Percentiles rank a stretch among this genome's conserved stretches.
Conservation (phyloP, 2,329 filamentous ascomycete species). For the Fusarium piperis region DNA sequence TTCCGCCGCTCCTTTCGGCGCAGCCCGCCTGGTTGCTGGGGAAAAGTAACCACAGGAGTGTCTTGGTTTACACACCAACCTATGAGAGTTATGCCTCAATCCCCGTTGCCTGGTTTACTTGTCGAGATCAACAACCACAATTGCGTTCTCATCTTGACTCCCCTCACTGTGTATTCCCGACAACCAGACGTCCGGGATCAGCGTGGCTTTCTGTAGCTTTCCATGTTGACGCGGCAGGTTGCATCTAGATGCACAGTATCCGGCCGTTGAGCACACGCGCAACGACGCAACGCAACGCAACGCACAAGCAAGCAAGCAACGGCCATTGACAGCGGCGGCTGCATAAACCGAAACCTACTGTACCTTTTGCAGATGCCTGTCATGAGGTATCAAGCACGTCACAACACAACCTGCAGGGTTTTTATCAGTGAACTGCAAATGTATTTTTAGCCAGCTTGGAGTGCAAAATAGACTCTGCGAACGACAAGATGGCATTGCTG, state of each 20-base stretch:
- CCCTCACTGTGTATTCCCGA: background rate
- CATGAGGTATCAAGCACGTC: constrained; percentile 11
- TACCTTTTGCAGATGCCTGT: constrained; percentile 3
- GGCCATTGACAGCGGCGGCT: background rate
- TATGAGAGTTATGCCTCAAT: constrained; percentile 2
- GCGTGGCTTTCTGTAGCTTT: constrained; percentile 31
- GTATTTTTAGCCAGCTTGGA: constrained; percentile 7
- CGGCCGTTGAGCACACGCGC: constrained; percentile 6
- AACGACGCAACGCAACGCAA: background rate
- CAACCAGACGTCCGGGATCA: background rate
- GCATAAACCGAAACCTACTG: constrained; percentile 8
- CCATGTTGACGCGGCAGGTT: constrained; percentile 17
- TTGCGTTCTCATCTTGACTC: background rate
- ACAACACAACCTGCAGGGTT: constrained; percentile 12
- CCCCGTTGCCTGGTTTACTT: constrained; percentile 5
- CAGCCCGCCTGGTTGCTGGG: constrained; percentile 14
- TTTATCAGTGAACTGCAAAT: background rate
- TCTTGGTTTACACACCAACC: background rate
- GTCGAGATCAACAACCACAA: constrained; percentile 1
- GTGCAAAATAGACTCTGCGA: constrained; percentile 9
- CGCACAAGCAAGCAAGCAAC: constrained; percentile 10
- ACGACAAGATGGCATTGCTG: background rate
- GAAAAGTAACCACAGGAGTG: constrained; percentile 8
- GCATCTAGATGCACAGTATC: constrained; percentile 8
- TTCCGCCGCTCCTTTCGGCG: background rate